Evolutionary conservation across 805 yeast genomes (phyloP), one percentile per base, ranked within the genome.

Genomic region (Pichia ethanolica): DNA sequence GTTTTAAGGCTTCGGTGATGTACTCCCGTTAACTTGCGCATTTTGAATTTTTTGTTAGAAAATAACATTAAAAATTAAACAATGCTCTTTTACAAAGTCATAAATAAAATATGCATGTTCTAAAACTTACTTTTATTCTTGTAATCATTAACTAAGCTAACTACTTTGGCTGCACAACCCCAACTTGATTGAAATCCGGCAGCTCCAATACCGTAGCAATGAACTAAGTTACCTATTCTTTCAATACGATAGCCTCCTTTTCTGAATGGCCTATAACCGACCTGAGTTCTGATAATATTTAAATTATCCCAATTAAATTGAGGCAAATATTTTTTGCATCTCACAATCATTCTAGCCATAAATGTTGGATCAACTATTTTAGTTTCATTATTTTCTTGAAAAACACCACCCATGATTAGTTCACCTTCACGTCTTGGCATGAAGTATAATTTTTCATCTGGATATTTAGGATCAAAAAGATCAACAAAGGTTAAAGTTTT

Each of bases 351-450:
- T 44, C 86, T 66, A 46, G 71, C 57, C 1, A 77, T 71, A 46
- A 81, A 66, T 12, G 61, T 75, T 4, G 60, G 57, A 54, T 80
- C 82, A 39, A 68, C 66, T 3, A 55, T 42, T 14, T 44, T 54
- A 7, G 54, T 50, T 46, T 56, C 54, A 30, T 58, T 60, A 37
- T 56, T 52, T 9, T 55, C 39, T 35, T 59, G 53, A 53, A 60
- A 58, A 49, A 63, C 59, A 0, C 89, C 89, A 3, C 89, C 89
- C 49, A 83, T 72, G 39, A 83, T 78, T 35, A 78, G 70, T 42
- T 86, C 86, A n/a, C 89, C 88, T 64, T 83, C 89, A 52, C 77
- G 78, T 49, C 89, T 65, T n/a, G 89, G 89, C 71, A 83, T 77
- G 35, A 79, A 67, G 58, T 83, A 82, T 30, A 82, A 65, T 44